Evolutionary conservation across 306 rosid species (phyloP).

Genomic region (Vigna mungo): DNA sequence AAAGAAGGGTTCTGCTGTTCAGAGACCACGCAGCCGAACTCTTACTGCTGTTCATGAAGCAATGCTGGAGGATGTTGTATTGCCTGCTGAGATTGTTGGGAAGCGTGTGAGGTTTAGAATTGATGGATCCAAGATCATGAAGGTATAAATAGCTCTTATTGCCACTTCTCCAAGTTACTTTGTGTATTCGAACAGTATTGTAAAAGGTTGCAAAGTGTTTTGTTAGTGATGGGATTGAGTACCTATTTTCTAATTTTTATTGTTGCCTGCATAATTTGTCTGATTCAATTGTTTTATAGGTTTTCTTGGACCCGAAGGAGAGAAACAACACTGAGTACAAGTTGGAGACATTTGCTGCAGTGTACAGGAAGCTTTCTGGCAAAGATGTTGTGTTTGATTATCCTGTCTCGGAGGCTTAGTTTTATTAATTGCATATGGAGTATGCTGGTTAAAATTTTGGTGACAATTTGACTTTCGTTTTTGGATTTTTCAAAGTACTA

Average conservation of each 20-base stretch:
- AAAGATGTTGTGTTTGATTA: constrained; percentile 90
- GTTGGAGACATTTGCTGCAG: constrained; percentile 86
- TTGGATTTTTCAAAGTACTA: background rate
- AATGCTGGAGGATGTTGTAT: constrained; percentile 80
- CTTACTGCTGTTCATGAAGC: constrained; percentile 95
- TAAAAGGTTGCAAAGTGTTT: too few species aligned
- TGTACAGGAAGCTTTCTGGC: constrained; percentile 87
- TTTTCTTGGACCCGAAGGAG: constrained; percentile 90
- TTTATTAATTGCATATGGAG: constrained; percentile 22
- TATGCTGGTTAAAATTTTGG: constrained; percentile 46
- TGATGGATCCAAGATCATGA: constrained; percentile 90
- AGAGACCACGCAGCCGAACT: constrained; percentile 84
- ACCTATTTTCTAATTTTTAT: too few species aligned
- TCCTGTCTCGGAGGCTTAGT: constrained; percentile 70
- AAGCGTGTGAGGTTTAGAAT: constrained; percentile 73
- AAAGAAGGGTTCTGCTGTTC: constrained; percentile 87
- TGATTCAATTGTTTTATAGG: constrained; percentile 45
- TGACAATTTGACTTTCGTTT: background rate
- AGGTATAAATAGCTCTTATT: constrained; percentile 52
- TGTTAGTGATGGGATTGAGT: too few species aligned
- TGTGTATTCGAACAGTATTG: background rate
- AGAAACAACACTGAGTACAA: constrained; percentile 89
- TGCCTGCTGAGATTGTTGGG: constrained; percentile 95
- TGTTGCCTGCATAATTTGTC: too few species aligned
- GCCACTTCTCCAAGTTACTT: background rate